phyloP scores from a whole-genome alignment of 257 asterid species.

The Misopates orontium region DNA sequence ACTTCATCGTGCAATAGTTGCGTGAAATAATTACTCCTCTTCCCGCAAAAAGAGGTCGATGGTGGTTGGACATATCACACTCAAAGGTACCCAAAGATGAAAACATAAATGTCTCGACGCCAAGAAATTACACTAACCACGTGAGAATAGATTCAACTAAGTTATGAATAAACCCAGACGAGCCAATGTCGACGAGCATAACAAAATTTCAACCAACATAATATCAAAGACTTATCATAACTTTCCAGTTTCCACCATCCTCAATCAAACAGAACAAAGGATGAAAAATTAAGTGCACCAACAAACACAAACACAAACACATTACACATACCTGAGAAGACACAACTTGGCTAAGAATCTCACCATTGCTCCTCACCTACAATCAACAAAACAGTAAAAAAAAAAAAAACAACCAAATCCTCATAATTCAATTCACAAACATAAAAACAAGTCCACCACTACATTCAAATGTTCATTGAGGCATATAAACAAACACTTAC shows the following conservation, averaged over 20 bases:
- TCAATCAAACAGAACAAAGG: not conserved
- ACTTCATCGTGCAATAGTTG: no score
- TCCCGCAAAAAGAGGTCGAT: no score
- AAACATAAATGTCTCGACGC: conserved; percentile 23
- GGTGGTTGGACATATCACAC: no score
- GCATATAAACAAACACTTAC: conserved; percentile 43
- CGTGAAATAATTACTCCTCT: no score
- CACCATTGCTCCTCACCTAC: conserved; percentile 87
- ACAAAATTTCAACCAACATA: conserved; percentile 25
- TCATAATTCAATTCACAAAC: not conserved
- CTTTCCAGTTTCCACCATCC: conserved; percentile 29
- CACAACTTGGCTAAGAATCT: conserved; percentile 89
- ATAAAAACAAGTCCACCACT: conserved; percentile 9
- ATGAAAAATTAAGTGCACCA: not conserved
- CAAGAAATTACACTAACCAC: conserved; percentile 31
- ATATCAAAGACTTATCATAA: conserved; percentile 25
- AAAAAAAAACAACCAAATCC: conserved; percentile 16
- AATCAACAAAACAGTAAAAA: conserved; percentile 24
- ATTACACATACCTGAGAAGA: conserved; percentile 73
- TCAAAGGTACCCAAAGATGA: not conserved
- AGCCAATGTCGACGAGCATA: conserved; percentile 35
- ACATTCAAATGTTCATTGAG: not conserved
- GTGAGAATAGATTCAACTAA: conserved; percentile 15
- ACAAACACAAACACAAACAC: conserved; percentile 14
- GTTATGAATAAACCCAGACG: conserved; percentile 29